Base-by-base conservation (phyloP, 345 rosid species). In the Eucalyptus cladocalyx region DNA sequence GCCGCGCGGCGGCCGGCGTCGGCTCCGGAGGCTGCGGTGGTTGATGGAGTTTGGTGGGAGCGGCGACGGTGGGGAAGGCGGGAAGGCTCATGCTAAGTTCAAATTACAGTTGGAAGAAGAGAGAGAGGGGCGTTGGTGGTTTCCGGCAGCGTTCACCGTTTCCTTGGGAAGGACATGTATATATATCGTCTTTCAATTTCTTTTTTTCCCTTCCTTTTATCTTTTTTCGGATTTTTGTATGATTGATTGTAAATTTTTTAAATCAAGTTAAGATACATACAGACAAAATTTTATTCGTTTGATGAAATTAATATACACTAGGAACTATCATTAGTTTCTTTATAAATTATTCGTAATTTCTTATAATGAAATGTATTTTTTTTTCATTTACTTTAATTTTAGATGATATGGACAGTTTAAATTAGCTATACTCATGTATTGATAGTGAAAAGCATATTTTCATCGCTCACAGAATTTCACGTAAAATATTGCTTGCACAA, bases 31-130 rank as follows among this genome's bases (percentile, higher is more conserved):
- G 21, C 43, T 90, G 87, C 30, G 90, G 50, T 56, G 89, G 54
- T 24, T 37, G 88, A 40, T 85, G 88, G 45, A 69, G 34, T 11
- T 54, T 86, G 86, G 85, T 72, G 87, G 37, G 67, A 81, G 85
- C 54, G 90, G 92, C 80, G 80, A 85, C 37, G 86, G 92, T 34
- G 8, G 92, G 88, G 65, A 90, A 32, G 90, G 93, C 96, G 93
- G 95, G 91, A 91, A 94, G 89, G 87, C 60, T 88, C 95, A 92
- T 92, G 85, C 47, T 21, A 76, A 21, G 17, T 76, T 40, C 85
- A 76, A 76, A 76, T 76, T 40, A 76, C 30, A 23, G 47, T 37
- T 76, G 4, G 23, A 34, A 72, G 47, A 40, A 40, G 30, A 11
- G 47, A 30, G 72, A 56, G 1, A 23, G 60, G 30, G 23, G 76